These are phyloP conservation scores for Yarrowia keelungensis DNA, from an alignment of 805 yeast species.

Conservation along the genomic window DNA sequence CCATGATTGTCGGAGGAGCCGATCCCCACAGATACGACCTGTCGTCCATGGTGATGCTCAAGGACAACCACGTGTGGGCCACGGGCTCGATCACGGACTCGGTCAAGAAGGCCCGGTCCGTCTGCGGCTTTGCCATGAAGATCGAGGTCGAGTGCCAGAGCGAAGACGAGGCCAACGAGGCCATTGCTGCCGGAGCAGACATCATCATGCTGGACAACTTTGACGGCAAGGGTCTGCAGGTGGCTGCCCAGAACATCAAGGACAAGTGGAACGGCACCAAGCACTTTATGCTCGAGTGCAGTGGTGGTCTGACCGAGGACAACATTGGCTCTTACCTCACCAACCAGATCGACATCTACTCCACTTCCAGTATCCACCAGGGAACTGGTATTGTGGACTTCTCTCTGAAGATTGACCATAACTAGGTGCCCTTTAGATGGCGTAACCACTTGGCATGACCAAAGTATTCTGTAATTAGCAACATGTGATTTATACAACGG, in stretches of 20 bases:
- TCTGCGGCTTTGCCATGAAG: slow-evolving; percentile 86
- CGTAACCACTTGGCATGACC: too few species aligned
- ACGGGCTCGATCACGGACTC: slow-evolving; percentile 92
- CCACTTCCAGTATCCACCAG: slow-evolving; percentile 91
- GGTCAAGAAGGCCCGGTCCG: slow-evolving; percentile 74
- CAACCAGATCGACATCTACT: slow-evolving; percentile 84
- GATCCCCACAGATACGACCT: slow-evolving; percentile 92
- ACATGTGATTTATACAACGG: neutral
- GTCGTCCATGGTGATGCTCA: slow-evolving; percentile 93
- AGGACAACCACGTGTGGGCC: slow-evolving; percentile 92
- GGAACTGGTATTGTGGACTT: slow-evolving; percentile 86
- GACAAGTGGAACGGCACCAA: slow-evolving; percentile 58
- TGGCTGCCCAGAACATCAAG: slow-evolving; percentile 70
- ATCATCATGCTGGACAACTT: slow-evolving; percentile 95
- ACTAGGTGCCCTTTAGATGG: slow-evolving; percentile 10
- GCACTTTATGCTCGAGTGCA: slow-evolving; percentile 78
- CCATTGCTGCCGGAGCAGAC: slow-evolving; percentile 94
- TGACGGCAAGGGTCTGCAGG: slow-evolving; percentile 65
- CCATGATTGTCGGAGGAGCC: slow-evolving; percentile 94
- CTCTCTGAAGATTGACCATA: slow-evolving; percentile 72
- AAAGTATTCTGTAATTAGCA: neutral
- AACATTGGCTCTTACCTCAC: slow-evolving; percentile 72
- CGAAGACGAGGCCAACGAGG: slow-evolving; percentile 88
- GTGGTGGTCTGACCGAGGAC: slow-evolving; percentile 82
- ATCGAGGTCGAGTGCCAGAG: slow-evolving; percentile 91